These are phyloP conservation scores for Tetracladium maxilliforme DNA, from an alignment of 2,329 filamentous ascomycete species.

Conservation along the genomic window DNA sequence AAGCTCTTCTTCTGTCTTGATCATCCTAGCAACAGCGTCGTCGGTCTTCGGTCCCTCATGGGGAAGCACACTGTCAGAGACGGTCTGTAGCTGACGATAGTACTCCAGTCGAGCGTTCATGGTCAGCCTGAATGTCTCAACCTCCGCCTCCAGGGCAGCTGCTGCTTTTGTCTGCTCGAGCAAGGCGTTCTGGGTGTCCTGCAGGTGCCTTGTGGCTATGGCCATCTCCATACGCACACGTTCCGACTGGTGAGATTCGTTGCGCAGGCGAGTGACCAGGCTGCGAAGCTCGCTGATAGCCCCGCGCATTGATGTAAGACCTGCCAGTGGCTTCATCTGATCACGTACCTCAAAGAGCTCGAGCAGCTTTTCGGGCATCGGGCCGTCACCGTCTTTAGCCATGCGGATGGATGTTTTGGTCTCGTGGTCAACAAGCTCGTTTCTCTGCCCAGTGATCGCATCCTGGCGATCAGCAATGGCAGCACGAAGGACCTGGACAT, in stretches of 20 bases:
- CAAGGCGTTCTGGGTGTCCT: conserved; percentile 38
- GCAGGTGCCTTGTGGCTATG: conserved; percentile 50
- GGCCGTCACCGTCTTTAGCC: conserved; percentile 50
- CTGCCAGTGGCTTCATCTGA: conserved; percentile 28
- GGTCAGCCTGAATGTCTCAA: conserved; percentile 58
- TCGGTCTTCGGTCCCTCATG: conserved; percentile 39
- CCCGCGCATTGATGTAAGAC: conserved; percentile 52
- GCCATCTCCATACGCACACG: conserved; percentile 47
- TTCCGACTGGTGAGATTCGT: conserved; percentile 32
- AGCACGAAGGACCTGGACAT: conserved; percentile 64
- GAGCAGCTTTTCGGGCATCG: conserved; percentile 49
- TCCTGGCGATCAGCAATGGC: conserved; percentile 67
- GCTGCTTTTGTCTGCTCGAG: conserved; percentile 33
- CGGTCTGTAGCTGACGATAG: conserved; percentile 75
- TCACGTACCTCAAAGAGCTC: conserved; percentile 32
- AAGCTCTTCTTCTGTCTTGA: conserved; percentile 39
- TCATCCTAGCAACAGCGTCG: conserved; percentile 21
- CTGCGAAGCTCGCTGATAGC: conserved; percentile 56
- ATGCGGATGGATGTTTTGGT: conserved; percentile 42
- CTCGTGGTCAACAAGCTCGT: conserved; percentile 62
- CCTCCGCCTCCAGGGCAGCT: conserved; percentile 45
- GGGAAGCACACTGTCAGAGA: conserved; percentile 77
- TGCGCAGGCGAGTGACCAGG: conserved; percentile 40
- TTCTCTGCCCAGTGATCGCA: conserved; percentile 63
- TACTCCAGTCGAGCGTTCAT: conserved; percentile 84